Percentiles rank a stretch among this genome's conserved stretches.
Conservation (phyloP, 441 rosid species). For the Biscutella laevigata region DNA sequence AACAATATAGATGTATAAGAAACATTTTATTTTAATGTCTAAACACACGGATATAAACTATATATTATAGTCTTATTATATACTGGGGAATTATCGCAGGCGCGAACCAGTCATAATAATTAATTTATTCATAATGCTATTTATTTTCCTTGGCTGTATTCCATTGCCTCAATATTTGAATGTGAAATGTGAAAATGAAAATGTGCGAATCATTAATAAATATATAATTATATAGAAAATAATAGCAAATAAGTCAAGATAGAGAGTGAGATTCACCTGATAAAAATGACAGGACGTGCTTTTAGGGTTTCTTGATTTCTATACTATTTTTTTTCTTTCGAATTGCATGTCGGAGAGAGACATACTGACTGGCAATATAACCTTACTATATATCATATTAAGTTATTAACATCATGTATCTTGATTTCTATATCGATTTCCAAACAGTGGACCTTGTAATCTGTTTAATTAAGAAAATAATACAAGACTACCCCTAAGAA, state of each 20-base stretch:
- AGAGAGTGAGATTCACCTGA: conserved; percentile 28
- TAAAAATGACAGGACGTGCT: conserved; percentile 31
- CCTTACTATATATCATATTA: too few species aligned
- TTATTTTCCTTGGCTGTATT: conserved; percentile 1
- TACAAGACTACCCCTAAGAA: not conserved
- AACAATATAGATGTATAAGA: too few species aligned
- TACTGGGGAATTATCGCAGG: not conserved
- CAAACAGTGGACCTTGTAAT: not conserved
- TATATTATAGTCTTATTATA: not conserved
- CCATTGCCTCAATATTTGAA: not conserved
- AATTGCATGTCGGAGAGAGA: conserved; percentile 12
- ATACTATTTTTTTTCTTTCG: conserved; percentile 5
- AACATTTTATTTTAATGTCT: too few species aligned
- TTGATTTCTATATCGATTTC: too few species aligned
- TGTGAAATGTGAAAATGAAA: conserved; percentile 13
- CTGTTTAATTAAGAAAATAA: not conserved
- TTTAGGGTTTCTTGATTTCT: conserved; percentile 24
- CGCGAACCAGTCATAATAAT: not conserved
- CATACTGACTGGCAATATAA: conserved; percentile 9
- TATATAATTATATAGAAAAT: not conserved
- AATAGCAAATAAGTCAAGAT: conserved; percentile 20
- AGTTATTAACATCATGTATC: too few species aligned
- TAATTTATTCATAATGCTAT: not conserved
- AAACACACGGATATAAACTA: too few species aligned
- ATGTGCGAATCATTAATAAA: not conserved